phyloP scores from a whole-genome alignment of 1,284 basidiomycete species.

The Moniliophthora roreri region DNA sequence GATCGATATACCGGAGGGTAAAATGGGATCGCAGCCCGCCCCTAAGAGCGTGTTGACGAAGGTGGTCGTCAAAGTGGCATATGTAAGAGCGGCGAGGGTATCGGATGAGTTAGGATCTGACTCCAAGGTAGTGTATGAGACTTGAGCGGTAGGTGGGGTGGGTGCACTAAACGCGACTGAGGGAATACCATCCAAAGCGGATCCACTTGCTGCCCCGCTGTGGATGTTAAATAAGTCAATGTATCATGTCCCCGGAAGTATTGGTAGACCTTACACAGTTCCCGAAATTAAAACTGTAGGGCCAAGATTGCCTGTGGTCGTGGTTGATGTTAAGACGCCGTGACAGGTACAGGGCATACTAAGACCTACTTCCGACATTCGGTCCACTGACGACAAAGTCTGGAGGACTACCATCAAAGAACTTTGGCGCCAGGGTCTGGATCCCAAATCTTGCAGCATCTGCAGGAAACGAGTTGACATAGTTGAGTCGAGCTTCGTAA shows the following conservation, averaged over 20 bases:
- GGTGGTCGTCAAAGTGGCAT: constrained; percentile 33
- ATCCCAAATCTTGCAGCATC: constrained; percentile 37
- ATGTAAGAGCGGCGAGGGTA: constrained; percentile 30
- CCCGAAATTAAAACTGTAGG: constrained; percentile 32
- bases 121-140: constrained; percentile 38
- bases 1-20: constrained; percentile 39
- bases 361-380: constrained; percentile 37
- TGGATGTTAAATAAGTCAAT: background rate
- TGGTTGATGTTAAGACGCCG: background rate
- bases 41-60: constrained; percentile 32
- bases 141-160: constrained; percentile 29
- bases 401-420: constrained; percentile 31
- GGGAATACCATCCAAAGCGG: constrained; percentile 37
- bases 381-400: constrained; percentile 45
- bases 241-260: no score
- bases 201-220: constrained; percentile 41
- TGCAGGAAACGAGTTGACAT: constrained; percentile 30
- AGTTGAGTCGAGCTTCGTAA: constrained; percentile 30
- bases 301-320: constrained; percentile 31
- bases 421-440: constrained; percentile 34
- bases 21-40: constrained; percentile 25
- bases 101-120: constrained; percentile 27
- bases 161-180: constrained; percentile 39
- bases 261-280: constrained; percentile 32
- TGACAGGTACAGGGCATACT: background rate